Conservation (phyloP, 2,329 filamentous ascomycete genomes). For the Aaosphaeria arxii region DNA sequence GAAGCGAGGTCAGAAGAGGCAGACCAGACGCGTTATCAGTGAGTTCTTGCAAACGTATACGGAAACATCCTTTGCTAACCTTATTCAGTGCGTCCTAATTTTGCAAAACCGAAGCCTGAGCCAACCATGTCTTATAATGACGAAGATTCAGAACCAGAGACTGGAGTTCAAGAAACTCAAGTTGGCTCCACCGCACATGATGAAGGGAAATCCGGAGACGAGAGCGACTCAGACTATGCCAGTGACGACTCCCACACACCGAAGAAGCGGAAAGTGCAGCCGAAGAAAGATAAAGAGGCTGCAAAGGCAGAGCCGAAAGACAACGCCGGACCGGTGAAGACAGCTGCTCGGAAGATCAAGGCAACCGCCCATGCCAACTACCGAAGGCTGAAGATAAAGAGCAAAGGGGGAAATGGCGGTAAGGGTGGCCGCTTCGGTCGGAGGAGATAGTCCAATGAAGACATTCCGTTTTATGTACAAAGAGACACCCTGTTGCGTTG, state of each 20-base stretch:
- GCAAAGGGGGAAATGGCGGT: constrained; percentile 41
- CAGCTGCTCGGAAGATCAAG: constrained; percentile 43
- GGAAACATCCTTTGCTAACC: constrained; percentile 12
- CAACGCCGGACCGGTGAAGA: constrained; percentile 33
- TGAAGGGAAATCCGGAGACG: constrained; percentile 30
- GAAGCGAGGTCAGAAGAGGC: constrained; percentile 81
- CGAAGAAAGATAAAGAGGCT: constrained; percentile 13
- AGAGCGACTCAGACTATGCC: constrained; percentile 41
- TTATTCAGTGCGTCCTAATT: constrained; percentile 37
- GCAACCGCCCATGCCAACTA: constrained; percentile 49
- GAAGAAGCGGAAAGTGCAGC: constrained; percentile 23
- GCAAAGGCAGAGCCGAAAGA: constrained; percentile 7
- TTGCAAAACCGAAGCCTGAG: constrained; percentile 43
- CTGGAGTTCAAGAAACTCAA: constrained; percentile 12
- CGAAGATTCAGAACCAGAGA: constrained; percentile 3
- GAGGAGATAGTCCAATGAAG: constrained; percentile 15
- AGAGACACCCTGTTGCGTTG: neutral
- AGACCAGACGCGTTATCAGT: constrained; percentile 65
- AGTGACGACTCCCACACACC: constrained; percentile 37
- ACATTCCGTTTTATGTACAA: constrained; percentile 2
- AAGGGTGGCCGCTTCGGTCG: constrained; percentile 39
- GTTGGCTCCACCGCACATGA: constrained; percentile 23
- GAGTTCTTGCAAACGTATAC: constrained; percentile 5
- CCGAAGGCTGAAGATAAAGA: constrained; percentile 50
- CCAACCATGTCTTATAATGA: neutral